These are phyloP conservation scores for Globisporangium orthogonon DNA, from an alignment of 352 stramenopile genomes.

Conservation along the genomic window DNA sequence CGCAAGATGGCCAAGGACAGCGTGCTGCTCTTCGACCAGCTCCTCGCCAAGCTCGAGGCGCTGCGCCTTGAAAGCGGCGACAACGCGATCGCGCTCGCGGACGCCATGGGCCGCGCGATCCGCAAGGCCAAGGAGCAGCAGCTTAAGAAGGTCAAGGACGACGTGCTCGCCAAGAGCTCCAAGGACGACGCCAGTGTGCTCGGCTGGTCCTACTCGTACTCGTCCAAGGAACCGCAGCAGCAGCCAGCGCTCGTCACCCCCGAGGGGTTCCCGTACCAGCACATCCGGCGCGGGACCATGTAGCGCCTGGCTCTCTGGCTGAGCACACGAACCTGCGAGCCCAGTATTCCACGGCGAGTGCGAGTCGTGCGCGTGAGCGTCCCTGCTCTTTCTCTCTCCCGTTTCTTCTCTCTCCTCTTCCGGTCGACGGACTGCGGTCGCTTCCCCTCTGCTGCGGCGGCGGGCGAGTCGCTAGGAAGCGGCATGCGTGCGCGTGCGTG, in stretches of 20 bases:
- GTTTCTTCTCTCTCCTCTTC: too few relatives aligned
- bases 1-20: slow-evolving; percentile 74
- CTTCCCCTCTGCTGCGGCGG: too few relatives aligned
- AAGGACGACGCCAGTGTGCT: slow-evolving; percentile 68
- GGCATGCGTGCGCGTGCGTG: too few relatives aligned
- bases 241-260: slow-evolving; percentile 20
- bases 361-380: too few relatives aligned
- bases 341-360: too few relatives aligned
- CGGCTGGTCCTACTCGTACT: slow-evolving; percentile 23
- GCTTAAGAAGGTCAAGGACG: slow-evolving; percentile 35
- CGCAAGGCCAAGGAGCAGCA: slow-evolving; percentile 51
- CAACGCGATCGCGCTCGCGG: slow-evolving; percentile 53
- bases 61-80: slow-evolving; percentile 48
- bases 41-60: slow-evolving; percentile 55
- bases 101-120: slow-evolving; percentile 43
- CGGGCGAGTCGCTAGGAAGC: too few relatives aligned
- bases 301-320: slow-evolving; percentile 16
- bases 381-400: too few relatives aligned
- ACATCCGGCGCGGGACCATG: slow-evolving; percentile 74
- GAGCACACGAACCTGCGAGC: too few relatives aligned
- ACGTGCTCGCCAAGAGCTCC: slow-evolving; percentile 22
- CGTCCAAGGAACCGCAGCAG: slow-evolving; percentile 14
- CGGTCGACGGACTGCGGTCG: too few relatives aligned
- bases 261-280: slow-evolving; percentile 53
- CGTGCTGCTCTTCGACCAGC: slow-evolving; percentile 54